Conservation (phyloP, 176 grass and related monocot genomes). For the Musa troglodytarum region DNA sequence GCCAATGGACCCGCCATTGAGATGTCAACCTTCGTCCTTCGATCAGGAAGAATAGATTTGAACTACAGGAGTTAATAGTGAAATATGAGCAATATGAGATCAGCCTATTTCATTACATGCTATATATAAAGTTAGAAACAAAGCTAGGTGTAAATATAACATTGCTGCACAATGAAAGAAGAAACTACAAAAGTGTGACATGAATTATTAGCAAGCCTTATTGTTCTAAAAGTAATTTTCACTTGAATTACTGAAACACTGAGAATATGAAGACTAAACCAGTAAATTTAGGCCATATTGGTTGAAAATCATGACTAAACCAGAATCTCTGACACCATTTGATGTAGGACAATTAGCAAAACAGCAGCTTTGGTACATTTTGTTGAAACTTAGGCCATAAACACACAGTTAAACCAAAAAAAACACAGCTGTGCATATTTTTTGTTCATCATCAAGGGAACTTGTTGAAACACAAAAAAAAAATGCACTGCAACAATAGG, state of each 20-base stretch:
- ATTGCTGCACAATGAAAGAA: not conserved
- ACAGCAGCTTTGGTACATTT: no score
- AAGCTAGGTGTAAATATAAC: not conserved
- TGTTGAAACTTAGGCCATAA: no score
- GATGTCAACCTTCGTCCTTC: conserved; percentile 87
- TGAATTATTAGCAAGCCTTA: not conserved
- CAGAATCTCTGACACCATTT: no score
- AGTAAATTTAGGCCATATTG: no score
- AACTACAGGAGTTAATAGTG: conserved; percentile 57
- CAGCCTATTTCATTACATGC: conserved; percentile 1
- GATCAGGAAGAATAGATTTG: conserved; percentile 92
- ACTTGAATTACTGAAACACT: not conserved
- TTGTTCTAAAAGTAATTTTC: not conserved
- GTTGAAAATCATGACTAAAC: no score
- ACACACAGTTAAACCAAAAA: no score
- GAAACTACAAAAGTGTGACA: not conserved
- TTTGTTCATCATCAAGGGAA: no score
- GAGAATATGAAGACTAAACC: no score
- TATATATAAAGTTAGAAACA: not conserved
- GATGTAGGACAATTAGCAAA: no score
- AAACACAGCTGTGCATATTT: no score
- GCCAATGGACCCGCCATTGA: conserved; percentile 81
- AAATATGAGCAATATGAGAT: conserved; percentile 18
- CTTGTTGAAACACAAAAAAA: no score
- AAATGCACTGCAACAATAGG: no score